Conservation (phyloP, 2,329 filamentous ascomycete genomes). For the Tolypocladium inflatum region DNA sequence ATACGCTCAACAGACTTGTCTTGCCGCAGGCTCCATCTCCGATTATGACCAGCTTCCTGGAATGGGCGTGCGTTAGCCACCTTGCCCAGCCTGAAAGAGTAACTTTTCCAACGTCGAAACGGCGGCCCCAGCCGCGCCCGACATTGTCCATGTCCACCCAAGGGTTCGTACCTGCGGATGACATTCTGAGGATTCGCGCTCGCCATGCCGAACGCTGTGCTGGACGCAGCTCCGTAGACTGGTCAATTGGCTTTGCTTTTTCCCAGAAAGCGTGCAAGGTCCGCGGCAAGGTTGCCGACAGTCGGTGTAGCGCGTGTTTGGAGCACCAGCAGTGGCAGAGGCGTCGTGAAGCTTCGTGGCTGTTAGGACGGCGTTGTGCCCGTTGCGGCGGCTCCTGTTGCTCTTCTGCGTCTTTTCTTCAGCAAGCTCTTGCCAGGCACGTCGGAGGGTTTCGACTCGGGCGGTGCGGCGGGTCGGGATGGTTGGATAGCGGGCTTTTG, state of each 20-base stretch:
- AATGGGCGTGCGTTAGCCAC: not conserved
- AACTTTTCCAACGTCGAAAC: not conserved
- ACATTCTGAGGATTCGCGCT: constrained; percentile 42
- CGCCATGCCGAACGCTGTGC: constrained; percentile 27
- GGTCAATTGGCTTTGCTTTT: not conserved
- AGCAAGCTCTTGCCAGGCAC: not conserved
- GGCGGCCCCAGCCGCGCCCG: not conserved
- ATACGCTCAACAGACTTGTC: constrained; percentile 93
- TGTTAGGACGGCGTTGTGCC: not conserved
- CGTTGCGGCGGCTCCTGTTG: not conserved
- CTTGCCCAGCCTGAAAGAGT: not conserved
- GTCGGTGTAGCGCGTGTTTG: not conserved
- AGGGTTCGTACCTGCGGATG: constrained; percentile 49
- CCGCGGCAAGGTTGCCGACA: not conserved
- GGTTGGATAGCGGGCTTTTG: constrained; percentile 14
- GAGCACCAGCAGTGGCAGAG: not conserved
- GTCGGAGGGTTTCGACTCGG: constrained; percentile 12
- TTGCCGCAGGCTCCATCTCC: constrained; percentile 97
- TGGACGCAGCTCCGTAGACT: not conserved
- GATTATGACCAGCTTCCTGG: constrained; percentile 91
- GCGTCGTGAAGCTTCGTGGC: not conserved
- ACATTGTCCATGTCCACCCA: not conserved
- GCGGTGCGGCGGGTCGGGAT: constrained; percentile 17
- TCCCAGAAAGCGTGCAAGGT: not conserved
- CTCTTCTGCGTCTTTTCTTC: not conserved